A percentile compares a stretch with the other conserved stretches of the same genome.
Evolutionary conservation across 208 protist species (phyloP).

Genomic region (Sergeia podlipaevii): DNA sequence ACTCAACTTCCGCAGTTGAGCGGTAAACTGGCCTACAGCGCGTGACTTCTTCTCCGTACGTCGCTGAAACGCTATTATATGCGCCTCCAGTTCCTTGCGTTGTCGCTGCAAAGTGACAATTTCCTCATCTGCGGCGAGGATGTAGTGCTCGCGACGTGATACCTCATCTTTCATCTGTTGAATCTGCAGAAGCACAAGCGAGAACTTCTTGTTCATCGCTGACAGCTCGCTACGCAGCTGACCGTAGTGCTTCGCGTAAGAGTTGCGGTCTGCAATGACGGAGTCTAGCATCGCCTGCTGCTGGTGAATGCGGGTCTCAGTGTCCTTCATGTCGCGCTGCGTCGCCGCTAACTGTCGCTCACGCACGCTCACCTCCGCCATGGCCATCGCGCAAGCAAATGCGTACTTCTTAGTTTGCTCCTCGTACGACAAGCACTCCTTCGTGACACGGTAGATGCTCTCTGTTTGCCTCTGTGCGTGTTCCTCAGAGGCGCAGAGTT

Average conservation of each 20-base stretch:
- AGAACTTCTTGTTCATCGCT: constrained; percentile 93
- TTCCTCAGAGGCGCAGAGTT: constrained; percentile 77
- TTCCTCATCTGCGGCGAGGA: constrained; percentile 30
- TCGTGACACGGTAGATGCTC: constrained; percentile 80
- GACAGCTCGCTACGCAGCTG: constrained; percentile 93
- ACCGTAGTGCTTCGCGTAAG: constrained; percentile 95
- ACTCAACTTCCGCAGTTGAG: constrained; percentile 91
- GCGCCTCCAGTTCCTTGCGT: constrained; percentile 38
- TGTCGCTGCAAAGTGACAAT: constrained; percentile 48
- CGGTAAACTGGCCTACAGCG: constrained; percentile 34
- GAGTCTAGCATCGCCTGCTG: constrained; percentile 88
- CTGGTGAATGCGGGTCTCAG: constrained; percentile 51
- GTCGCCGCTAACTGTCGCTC: constrained; percentile 81
- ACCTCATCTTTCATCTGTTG: constrained; percentile 94
- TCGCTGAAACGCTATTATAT: constrained; percentile 40
- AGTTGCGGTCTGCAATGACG: constrained; percentile 94
- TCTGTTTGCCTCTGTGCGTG: constrained; percentile 88
- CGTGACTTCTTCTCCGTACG: constrained; percentile 30
- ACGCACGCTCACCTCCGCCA: constrained; percentile 87
- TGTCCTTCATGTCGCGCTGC: constrained; percentile 72
- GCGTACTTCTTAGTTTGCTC: constrained; percentile 58
- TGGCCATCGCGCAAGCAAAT: constrained; percentile 63
- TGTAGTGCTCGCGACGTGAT: constrained; percentile 55
- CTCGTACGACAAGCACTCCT: constrained; percentile 85
- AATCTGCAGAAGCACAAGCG: constrained; percentile 94